Evolutionary conservation across 1,284 basidiomycete species (phyloP), one percentile per base, ranked within the genome.

Genomic region (Phenoliferia sp.): DNA sequence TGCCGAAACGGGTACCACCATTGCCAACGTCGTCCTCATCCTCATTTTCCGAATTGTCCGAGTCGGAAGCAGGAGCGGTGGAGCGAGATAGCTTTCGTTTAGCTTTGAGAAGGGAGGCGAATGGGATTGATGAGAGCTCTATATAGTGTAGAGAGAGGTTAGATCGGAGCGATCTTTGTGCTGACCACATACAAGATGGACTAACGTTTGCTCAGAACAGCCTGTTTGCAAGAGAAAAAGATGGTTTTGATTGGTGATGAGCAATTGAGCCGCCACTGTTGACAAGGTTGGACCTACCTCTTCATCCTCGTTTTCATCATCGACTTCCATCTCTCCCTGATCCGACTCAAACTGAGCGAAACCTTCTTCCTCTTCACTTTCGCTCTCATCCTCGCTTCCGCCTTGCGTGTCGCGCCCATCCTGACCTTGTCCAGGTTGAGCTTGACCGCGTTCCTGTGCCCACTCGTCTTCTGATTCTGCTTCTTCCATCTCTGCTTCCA

Each of bases 1-100:
- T n/a, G 17, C 31, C 55, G 31, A 28, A 28, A 35, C 31, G 35
- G 26, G 31, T 39, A 16, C 34, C 36, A 75, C 74, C 59, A 57
- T 76, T 33, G 31, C 78, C 28, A 71, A 73, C 63, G 66, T 78
- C 50, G 62, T 73, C 34, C 59, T 74, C 63, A 57, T 77, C 31
- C 68, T 68, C 52, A 48, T 76, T n/a, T 62, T 65, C 3, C 74
- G 71, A 67, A n/a, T n/a, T n/a, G 52, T 78, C 28, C 29, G 48
- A 52, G 48, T 74, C 29, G 3, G 59, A 48, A 22, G 29, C 28
- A 35, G 32, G 48, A 28, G 22, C 57, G 54, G 4, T 57, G 64
- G 7, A 1, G 32, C 67, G 26, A 56, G 58, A 56, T n/a, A 73
- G 55, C 56, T 73, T 68, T 59, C 67, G 68, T 48, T 70, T 69